Conservation (phyloP, 2,329 filamentous ascomycete species). For the Alternaria arbusti region DNA sequence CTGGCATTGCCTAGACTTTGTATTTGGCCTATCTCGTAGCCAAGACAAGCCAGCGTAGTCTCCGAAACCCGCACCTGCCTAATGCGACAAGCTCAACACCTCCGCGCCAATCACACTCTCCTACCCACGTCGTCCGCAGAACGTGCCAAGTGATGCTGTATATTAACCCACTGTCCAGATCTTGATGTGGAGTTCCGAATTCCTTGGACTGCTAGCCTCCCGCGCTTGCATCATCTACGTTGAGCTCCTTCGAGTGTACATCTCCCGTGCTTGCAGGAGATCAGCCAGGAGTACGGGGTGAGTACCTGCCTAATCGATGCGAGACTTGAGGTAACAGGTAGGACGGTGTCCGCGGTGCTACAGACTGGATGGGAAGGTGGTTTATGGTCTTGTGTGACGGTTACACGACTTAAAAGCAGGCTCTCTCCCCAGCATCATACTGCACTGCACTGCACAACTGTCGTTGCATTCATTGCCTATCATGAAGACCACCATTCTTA, state of each 20-base stretch:
- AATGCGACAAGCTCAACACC: constrained; percentile 1
- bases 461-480: constrained; percentile 10
- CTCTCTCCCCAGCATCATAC: background rate
- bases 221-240: constrained; percentile 21
- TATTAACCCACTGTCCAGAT: constrained; percentile 38
- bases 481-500: constrained; percentile 40
- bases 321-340: constrained; percentile 10
- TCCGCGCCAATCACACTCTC: constrained; percentile 26
- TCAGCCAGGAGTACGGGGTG: constrained; percentile 9
- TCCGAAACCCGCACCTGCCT: constrained; percentile 10
- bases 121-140: constrained; percentile 6
- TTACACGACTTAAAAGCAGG: constrained; percentile 21
- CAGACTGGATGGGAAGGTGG: constrained; percentile 30
- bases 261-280: constrained; percentile 29
- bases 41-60: constrained; percentile 11
- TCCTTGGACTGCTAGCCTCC: constrained; percentile 22
- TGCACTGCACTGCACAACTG: constrained; percentile 1
- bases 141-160: constrained; percentile 31
- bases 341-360: constrained; percentile 12
- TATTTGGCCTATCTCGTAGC: constrained; percentile 16
- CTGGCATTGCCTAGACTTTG: constrained; percentile 9
- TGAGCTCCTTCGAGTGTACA: constrained; percentile 18
- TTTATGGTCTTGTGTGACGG: background rate
- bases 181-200: constrained; percentile 1
- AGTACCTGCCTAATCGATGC: constrained; percentile 34